Evolutionary conservation across 2,329 filamentous ascomycete species (phyloP).

Genomic region (Ceratocystis diversiconidia): DNA sequence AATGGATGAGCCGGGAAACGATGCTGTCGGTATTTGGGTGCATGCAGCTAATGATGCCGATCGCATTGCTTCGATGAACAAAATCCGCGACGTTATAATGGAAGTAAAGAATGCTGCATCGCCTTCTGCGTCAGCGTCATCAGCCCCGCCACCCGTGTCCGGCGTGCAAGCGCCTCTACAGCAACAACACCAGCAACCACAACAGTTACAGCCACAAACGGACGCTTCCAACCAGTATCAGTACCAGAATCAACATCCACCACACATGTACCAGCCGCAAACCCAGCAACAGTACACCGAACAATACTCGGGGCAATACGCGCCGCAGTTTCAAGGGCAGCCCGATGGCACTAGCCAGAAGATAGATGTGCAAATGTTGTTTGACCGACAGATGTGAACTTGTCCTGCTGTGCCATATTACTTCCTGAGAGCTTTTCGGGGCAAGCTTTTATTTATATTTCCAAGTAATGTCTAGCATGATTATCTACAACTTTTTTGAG

Average conservation of each 20-base stretch:
- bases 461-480: neutral
- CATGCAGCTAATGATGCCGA: constrained; percentile 36
- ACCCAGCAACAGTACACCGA: neutral
- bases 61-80: constrained; percentile 28
- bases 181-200: constrained; percentile 2
- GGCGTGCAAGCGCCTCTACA: neutral
- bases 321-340: neutral
- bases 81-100: constrained; percentile 32
- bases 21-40: constrained; percentile 41
- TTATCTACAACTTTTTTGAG: neutral
- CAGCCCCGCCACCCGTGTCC: neutral
- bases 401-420: neutral
- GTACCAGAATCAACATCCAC: neutral
- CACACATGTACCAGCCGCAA: constrained; percentile 1
- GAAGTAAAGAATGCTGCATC: constrained; percentile 20
- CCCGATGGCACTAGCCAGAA: neutral
- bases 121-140: neutral
- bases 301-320: neutral
- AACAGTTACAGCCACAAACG: neutral
- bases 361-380: constrained; percentile 5
- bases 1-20: constrained; percentile 26
- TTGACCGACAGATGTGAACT: neutral
- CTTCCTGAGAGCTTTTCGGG: neutral
- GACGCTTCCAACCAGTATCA: neutral
- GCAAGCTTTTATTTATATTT: neutral